Evolutionary conservation across 768 basidiomycete species (phyloP), one percentile per base, ranked within the genome.

Genomic region (Lactarius hatsudake): DNA sequence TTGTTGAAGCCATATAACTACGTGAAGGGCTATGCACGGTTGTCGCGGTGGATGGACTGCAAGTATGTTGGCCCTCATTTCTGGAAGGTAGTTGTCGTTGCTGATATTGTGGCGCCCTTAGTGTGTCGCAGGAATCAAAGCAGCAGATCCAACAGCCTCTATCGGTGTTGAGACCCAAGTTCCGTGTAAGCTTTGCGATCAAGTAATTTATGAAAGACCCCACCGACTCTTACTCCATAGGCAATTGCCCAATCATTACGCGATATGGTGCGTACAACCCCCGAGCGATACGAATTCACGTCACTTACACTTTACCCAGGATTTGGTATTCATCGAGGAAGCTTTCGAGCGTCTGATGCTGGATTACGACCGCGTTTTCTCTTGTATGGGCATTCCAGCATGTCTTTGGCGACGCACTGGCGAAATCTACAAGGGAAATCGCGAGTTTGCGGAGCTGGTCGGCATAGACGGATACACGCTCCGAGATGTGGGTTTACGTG

Each of bases 391-490:
- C 40, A 94, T 98, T 4, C 96, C 96, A 0, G 95, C 95, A 0
- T 99, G 96, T 71, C 83, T 98, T 7, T 98, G 96, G 96, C 83
- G 96, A 32, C 82, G 96, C 58, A 99, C 96, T 2, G 96, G 96
- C 40, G 96, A 98, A 79, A 98, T 98, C 69, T 98, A 98, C 82
- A 98, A 98, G 77, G 96, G 91, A 54, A 99, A 99, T 75, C 86
- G 93, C 63, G 95, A 96, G 78, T 98, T 99, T 75, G 89, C 94
- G 7, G 93, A 94, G 73, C 81, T 98, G 9, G 85, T 97, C 38
- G 89, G 95, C 26, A 83, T 97, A 36, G 92, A 94, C 65, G 90
- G 92, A 45, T 87, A 87, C 67, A 89, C 91, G 85, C 83, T 96
- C 78, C 87, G 91, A n/a, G 94, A 94, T 66, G 90, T 90, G 72